A percentile compares a stretch with the other conserved stretches of the same genome.
Conservation (phyloP, 768 basidiomycete genomes). For the Coprinellus aureogranulatus region DNA sequence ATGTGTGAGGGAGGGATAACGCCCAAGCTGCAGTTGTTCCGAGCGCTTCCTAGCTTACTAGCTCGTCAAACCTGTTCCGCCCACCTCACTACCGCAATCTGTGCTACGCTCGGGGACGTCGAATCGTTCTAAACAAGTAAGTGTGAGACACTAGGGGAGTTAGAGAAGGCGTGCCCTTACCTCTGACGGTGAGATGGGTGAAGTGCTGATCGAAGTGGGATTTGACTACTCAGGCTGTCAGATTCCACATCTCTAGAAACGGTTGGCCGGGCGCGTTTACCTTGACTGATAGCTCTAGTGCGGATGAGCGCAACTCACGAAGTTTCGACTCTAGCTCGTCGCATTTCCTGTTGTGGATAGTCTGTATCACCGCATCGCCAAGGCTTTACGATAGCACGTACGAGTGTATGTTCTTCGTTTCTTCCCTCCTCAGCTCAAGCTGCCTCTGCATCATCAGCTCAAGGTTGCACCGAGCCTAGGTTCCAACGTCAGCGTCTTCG, state of each 20-base stretch:
- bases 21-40: too few relatives aligned
- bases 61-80: slow-evolving; percentile 43
- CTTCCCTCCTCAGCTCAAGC: slow-evolving; percentile 68
- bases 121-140: background rate
- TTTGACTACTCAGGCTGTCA: background rate
- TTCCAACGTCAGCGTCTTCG: background rate
- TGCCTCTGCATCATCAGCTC: slow-evolving; percentile 82
- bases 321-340: slow-evolving; percentile 66
- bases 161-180: too few relatives aligned
- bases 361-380: background rate
- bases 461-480: slow-evolving; percentile 76
- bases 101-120: slow-evolving; percentile 14
- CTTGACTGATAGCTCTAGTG: slow-evolving; percentile 11
- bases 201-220: background rate
- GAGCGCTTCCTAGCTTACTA: background rate
- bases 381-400: slow-evolving; percentile 38
- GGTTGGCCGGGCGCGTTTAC: too few relatives aligned
- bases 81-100: slow-evolving; percentile 54
- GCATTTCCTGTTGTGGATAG: slow-evolving; percentile 54
- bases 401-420: slow-evolving; percentile 69
- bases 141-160: too few relatives aligned
- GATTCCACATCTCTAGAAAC: too few relatives aligned
- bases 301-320: slow-evolving; percentile 46
- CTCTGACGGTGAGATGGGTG: background rate
- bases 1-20: too few relatives aligned